Conservation (phyloP, 805 yeast genomes). For the Cyberlindnera euphorbiiphila region DNA sequence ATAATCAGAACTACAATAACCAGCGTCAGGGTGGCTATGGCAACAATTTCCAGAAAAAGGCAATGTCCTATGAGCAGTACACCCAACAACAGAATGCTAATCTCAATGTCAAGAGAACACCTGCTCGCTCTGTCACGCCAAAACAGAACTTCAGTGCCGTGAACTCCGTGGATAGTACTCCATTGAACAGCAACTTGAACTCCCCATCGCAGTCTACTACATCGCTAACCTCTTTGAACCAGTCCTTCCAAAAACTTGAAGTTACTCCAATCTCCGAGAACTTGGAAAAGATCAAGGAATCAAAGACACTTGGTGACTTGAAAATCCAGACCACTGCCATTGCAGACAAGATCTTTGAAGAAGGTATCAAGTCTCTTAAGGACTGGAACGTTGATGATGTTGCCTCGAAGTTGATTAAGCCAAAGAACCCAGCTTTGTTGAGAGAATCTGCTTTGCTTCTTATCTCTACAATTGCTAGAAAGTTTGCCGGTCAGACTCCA, state of each 20-base stretch:
- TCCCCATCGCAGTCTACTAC: constrained; percentile 58
- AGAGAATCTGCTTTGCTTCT: constrained; percentile 76
- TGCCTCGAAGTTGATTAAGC: constrained; percentile 60
- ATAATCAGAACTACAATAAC: constrained; percentile 6
- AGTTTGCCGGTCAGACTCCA: constrained; percentile 65
- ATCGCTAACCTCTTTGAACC: constrained; percentile 67
- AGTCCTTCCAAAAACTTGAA: constrained; percentile 63
- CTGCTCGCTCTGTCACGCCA: constrained; percentile 7
- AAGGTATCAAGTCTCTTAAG: constrained; percentile 44
- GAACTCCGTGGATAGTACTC: constrained; percentile 24
- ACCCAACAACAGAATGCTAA: constrained; percentile 17
- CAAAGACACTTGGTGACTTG: constrained; percentile 33
- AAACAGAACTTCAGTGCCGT: constrained; percentile 14
- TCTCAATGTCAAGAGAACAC: constrained; percentile 18
- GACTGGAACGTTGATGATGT: constrained; percentile 68
- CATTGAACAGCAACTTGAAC: constrained; percentile 22
- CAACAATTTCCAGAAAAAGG: constrained; percentile 19
- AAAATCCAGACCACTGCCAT: constrained; percentile 35
- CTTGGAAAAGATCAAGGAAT: constrained; percentile 46
- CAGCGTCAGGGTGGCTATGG: constrained; percentile 6
- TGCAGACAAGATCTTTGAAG: constrained; percentile 42
- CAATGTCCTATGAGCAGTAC: constrained; percentile 27
- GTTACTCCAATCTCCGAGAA: constrained; percentile 63
- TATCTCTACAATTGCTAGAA: constrained; percentile 52
- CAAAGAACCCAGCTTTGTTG: constrained; percentile 67